Evolutionary conservation across 768 basidiomycete genomes (phyloP), one percentile per base, ranked within the genome.

Genomic region (Pisolithus albus): DNA sequence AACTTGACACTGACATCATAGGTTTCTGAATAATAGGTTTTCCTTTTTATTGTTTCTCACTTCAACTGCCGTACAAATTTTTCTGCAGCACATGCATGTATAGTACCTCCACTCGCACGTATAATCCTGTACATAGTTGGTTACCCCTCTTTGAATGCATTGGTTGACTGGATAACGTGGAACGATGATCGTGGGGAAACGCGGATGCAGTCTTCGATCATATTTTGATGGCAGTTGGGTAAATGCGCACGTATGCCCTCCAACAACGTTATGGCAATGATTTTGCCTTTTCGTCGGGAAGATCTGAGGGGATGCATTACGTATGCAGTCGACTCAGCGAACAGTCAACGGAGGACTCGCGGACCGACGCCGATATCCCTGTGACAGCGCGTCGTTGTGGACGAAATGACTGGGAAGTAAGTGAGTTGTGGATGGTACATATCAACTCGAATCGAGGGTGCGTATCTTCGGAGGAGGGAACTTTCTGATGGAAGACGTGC

Each of bases 11-110:
- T 52, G 45, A 54, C 61, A 61, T 47, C 42, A 52, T 67, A 69
- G 65, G 65, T 45, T 51, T 42, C 61, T 18, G 18, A 41, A 6
- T 41, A 23, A 18, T 23, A 34, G 34, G 34, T 36, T 13, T 42
- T 47, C 16, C 28, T 53, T 69, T 65, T 67, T 67, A 59, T 54
- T 65, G 63, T 61, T 61, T 59, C 63, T 67, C 32, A 23, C 59
- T 52, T 57, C 57, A 68, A 42, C 43, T 26, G 24, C 24, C 61
- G 65, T 67, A 67, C 59, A 68, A 56, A 54, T 57, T 67, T 67
- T 65, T 58, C 52, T 68, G 68, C 65, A 67, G 65, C 65, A 67
- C 65, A 69, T 69, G 59, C 65, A 65, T 69, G 67, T 67, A 69
- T 63, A 65, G 63, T 69, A 67, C 63, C 4, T 4, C 46, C 15